A percentile compares a stretch with the other conserved stretches of the same genome.
Conservation (phyloP, 768 basidiomycete species). For the Kwoniella dejecticola region DNA sequence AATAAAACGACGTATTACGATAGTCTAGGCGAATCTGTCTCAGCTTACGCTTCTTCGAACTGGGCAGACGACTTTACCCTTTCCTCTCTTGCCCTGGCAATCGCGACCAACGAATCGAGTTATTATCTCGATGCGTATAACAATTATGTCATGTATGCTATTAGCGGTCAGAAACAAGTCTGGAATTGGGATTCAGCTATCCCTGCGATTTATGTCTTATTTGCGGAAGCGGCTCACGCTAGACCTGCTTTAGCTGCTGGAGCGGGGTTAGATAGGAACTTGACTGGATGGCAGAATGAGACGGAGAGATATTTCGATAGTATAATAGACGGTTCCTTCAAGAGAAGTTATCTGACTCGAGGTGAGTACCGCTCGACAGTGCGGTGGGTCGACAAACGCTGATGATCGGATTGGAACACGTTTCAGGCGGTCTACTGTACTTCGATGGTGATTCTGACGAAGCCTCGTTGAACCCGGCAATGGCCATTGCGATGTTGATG, state of each 20-base stretch:
- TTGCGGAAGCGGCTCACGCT: slow-evolving; percentile 70
- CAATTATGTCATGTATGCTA: slow-evolving; percentile 64
- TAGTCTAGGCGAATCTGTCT: slow-evolving; percentile 61
- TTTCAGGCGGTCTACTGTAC: slow-evolving; percentile 73
- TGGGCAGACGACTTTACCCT: slow-evolving; percentile 58
- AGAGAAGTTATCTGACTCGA: slow-evolving; percentile 64
- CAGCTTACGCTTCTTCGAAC: slow-evolving; percentile 68
- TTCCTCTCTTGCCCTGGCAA: slow-evolving; percentile 74
- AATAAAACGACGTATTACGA: slow-evolving; percentile 30
- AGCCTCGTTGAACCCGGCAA: slow-evolving; percentile 75
- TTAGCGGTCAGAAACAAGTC: slow-evolving; percentile 62
- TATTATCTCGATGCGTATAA: slow-evolving; percentile 67
- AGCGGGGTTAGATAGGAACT: slow-evolving; percentile 58
- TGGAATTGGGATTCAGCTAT: slow-evolving; percentile 90
- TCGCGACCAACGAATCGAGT: slow-evolving; percentile 66
- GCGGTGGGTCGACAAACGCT: not conserved
- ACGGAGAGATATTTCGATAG: slow-evolving; percentile 76
- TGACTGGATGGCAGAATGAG: slow-evolving; percentile 67
- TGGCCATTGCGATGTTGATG: slow-evolving; percentile 83
- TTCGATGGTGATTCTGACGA: slow-evolving; percentile 80
- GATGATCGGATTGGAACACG: not conserved
- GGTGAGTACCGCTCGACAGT: slow-evolving; percentile 60
- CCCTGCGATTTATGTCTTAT: slow-evolving; percentile 73
- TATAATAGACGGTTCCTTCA: slow-evolving; percentile 63
- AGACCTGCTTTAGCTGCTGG: slow-evolving; percentile 61